Percentiles rank a stretch among this genome's conserved stretches.
These are phyloP conservation scores for Paxillus involutus DNA, from an alignment of 768 basidiomycete species.

Conservation along the genomic window DNA sequence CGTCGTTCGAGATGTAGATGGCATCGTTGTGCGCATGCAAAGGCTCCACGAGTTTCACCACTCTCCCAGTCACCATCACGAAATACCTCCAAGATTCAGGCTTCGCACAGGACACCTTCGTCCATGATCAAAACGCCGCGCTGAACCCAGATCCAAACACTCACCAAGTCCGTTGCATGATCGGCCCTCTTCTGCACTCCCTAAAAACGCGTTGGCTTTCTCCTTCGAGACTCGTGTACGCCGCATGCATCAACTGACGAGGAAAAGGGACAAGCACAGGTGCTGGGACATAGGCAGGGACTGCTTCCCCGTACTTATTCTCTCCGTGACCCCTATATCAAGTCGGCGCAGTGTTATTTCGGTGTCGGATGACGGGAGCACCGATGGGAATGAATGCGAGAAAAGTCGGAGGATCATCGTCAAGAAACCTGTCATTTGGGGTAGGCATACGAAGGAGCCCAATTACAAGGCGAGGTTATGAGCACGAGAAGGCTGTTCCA, in stretches of 20 bases:
- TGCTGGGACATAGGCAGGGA: neutral
- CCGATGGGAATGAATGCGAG: neutral
- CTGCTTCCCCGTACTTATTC: neutral
- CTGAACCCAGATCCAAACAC: neutral
- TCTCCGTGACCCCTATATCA: neutral
- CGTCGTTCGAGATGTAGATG: no score
- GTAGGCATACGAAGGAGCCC: neutral
- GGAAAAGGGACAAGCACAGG: neutral
- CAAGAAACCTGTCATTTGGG: neutral
- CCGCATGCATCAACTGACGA: neutral
- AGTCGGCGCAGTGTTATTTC: neutral
- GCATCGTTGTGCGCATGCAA: no score
- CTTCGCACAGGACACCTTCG: constrained; percentile 17
- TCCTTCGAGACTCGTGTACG: neutral
- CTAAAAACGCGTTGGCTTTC: neutral
- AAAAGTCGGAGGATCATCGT: neutral
- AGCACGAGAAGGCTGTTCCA: no score
- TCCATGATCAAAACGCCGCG: neutral
- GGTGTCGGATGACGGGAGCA: neutral
- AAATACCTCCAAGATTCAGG: constrained; percentile 13
- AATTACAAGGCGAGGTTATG: no score
- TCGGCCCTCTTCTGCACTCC: neutral
- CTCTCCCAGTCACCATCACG: constrained; percentile 13
- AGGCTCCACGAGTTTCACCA: no score
- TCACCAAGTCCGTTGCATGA: neutral